phyloP scores from a whole-genome alignment of 176 grass and related monocot genomes.

The Pontederia crassipes region DNA sequence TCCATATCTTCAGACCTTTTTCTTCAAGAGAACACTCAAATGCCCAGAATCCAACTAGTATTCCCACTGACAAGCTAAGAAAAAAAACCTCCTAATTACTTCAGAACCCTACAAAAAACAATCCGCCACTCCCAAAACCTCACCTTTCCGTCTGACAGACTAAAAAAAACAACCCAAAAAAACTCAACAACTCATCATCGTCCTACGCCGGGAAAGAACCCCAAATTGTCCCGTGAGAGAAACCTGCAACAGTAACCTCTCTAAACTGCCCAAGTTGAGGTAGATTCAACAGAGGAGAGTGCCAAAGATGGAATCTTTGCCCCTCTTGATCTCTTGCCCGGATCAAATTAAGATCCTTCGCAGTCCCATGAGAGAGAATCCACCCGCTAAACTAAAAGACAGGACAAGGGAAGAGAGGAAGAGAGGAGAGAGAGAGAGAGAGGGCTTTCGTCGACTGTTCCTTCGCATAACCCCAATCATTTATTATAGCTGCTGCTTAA shows the following conservation, averaged over 20 bases:
- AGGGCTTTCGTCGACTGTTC: too few species aligned
- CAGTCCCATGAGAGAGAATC: not conserved
- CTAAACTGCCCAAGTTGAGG: not conserved
- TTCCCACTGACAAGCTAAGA: not conserved
- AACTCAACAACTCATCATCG: too few species aligned
- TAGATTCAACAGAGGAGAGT: not conserved
- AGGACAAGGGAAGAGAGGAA: too few species aligned
- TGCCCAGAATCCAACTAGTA: not conserved
- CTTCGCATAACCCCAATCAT: too few species aligned
- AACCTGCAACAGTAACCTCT: not conserved
- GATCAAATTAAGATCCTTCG: conserved; percentile 1
- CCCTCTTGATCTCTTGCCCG: not conserved
- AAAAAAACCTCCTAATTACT: not conserved
- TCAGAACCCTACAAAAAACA: conserved; percentile 1
- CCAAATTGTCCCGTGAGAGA: not conserved
- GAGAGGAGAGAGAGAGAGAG: too few species aligned
- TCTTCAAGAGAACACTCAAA: not conserved
- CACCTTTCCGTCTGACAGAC: not conserved
- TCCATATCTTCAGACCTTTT: not conserved
- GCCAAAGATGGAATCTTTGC: not conserved
- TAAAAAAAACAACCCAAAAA: too few species aligned
- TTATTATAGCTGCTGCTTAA: too few species aligned
- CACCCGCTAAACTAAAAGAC: not conserved
- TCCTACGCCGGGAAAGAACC: too few species aligned
- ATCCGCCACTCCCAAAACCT: not conserved